Base-by-base conservation (phyloP, 2,329 filamentous ascomycete species). In the Thyridium curvatum region DNA sequence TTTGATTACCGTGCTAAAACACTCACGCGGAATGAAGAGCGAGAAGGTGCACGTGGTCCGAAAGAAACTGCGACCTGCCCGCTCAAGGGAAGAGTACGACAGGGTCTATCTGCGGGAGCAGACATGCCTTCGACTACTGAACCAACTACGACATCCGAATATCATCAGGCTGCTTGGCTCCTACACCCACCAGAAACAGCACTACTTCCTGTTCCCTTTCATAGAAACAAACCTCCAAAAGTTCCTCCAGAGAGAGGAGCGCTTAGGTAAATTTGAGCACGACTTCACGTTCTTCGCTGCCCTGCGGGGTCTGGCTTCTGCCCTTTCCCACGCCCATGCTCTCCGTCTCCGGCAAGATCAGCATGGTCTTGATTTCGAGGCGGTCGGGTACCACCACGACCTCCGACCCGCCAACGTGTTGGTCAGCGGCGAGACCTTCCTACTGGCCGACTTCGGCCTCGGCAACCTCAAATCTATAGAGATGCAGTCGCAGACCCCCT, bases 381-480 rank as follows among this genome's bases (percentile, higher is more conserved):
- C 34, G 13, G 52, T 55, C 31, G 52, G 52, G 18, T 59, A 48
- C 34, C 56, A 59, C 38, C 52, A 55, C 30, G 56, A 59, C 21
- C 37, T 59, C 1, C 44, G 47, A 15, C 55, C 56, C 8, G 18
- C 32, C 4, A 58, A 59, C 37, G 49, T 59, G 15, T 45, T 59
- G 12, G 43, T 58, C 8, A 37, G 31, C 26, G 32, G 33, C 2
- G 34, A 40, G 1, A 50, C 31, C 2, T 54, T 59, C 28, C 36
- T 55, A 18, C 45, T 58, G 3, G 46, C 52, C 4, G 55, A 58
- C 34, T 57, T 57, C 40, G 54, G 52, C 2, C 39, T 58, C 8
- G 43, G 42, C 3, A 41, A 37, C 13, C 31, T 58, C n/a, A 50
- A 50, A 34, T 4, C 26, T 30, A 28, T 14, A 12, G 38, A 39